Percentiles rank a stretch among this genome's conserved stretches.
Conservation (phyloP, 139 green algal species). For the Coelastrella sp. region DNA sequence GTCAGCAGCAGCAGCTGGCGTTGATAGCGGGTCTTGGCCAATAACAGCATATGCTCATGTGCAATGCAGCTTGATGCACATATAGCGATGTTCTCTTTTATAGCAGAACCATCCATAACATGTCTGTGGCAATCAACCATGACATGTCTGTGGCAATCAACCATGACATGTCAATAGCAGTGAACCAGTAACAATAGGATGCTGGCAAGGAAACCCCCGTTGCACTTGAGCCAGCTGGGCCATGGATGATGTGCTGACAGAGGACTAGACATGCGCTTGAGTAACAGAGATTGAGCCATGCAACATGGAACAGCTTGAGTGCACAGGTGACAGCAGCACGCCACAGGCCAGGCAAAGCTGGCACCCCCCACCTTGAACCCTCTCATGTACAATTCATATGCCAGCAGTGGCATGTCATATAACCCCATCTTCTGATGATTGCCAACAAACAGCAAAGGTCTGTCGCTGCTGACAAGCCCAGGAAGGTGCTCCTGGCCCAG, state of each 20-base stretch:
- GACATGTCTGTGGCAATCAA: not conserved
- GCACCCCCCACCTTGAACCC: constrained; percentile 67
- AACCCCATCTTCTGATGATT: constrained; percentile 83
- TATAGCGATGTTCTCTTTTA: no score
- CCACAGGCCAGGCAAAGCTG: no score
- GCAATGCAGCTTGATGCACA: not conserved
- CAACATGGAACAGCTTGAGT: no score
- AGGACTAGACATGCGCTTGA: no score
- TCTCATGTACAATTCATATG: constrained; percentile 80
- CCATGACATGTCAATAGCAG: not conserved
- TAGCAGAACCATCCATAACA: not conserved
- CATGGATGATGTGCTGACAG: no score
- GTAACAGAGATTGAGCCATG: no score
- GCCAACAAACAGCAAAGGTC: constrained; percentile 78
- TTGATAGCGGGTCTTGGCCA: no score
- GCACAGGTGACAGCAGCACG: no score
- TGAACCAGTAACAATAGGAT: not conserved
- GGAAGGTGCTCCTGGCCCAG: constrained; percentile 75
- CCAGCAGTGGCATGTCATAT: constrained; percentile 82
- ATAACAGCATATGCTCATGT: not conserved
- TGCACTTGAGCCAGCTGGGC: not conserved
- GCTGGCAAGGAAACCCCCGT: not conserved
- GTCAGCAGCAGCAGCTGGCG: not conserved
- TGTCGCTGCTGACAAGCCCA: constrained; percentile 30
- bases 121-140: not conserved